Evolutionary conservation across 257 asterid genomes (phyloP), one percentile per base, ranked within the genome.

Genomic region (Capsicum rhomboideum): DNA sequence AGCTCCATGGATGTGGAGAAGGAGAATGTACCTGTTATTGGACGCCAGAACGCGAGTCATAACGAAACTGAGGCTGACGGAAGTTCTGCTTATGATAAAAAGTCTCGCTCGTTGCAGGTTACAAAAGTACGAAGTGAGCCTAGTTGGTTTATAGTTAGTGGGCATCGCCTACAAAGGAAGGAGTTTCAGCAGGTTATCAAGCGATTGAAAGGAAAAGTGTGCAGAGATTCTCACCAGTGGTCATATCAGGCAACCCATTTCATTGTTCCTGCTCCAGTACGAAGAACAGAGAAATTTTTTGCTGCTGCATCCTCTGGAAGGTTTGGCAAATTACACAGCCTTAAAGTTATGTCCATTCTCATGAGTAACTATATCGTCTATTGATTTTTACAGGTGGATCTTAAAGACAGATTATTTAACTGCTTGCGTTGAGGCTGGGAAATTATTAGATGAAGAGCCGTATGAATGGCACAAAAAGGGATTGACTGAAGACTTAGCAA

Each of bases 231-330:
- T 86, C 99, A 97, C 87, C 91, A 89, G 56, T 97, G 99, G 99
- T 93, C 97, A 3, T 97, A 97, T 90, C 99, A 95, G 85, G 99
- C 98, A 84, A 97, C 99, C 64, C 98, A 97, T 87, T 91, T 93
- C 83, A 86, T 97, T 85, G 93, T 92, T 83, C 98, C 99, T 0
- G 98, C 93, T 83, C 98, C 98, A 16, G 53, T 95, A 17, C 88
- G 91, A 85, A 88, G 99, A 91, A 97, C 99, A 0, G 99, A 97
- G 84, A 97, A 97, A 85, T 89, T 97, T 72, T 97, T 97, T 40
- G 99, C 98, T 37, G 98, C 98, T 84, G 98, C 96, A 21, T 98
- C 99, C 54, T 93, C 99, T 54, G 99, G 99, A 91, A 92, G 98
- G 99, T 94, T 89, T 83, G 84, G 31, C 82, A 23, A 26, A 16